These are phyloP conservation scores for Colletotrichum caudatum DNA, from an alignment of 2,329 filamentous ascomycete genomes.

Conservation along the genomic window DNA sequence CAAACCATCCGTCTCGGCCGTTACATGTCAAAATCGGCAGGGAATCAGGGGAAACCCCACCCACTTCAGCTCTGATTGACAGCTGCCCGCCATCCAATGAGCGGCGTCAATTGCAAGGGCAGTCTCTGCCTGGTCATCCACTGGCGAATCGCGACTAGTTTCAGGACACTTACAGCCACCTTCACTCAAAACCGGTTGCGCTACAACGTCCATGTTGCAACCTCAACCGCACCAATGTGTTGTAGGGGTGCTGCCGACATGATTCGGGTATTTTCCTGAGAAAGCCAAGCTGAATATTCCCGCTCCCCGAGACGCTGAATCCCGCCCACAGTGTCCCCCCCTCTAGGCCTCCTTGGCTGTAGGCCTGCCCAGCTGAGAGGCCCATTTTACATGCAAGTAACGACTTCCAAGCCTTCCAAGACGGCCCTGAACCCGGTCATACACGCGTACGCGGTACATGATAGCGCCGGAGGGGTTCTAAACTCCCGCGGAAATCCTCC, in stretches of 20 bases:
- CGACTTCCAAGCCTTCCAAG: slow-evolving; percentile 29
- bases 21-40: slow-evolving; percentile 2
- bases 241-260: slow-evolving; percentile 7
- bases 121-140: slow-evolving; percentile 16
- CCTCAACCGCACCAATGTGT: slow-evolving; percentile 22
- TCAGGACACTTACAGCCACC: slow-evolving; percentile 32
- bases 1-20: background rate
- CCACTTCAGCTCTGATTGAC: slow-evolving; percentile 15
- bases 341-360: slow-evolving; percentile 18
- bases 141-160: slow-evolving; percentile 33
- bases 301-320: slow-evolving; percentile 23
- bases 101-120: slow-evolving; percentile 29
- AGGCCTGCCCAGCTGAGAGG: slow-evolving; percentile 29
- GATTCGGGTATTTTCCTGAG: slow-evolving; percentile 11
- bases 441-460: slow-evolving; percentile 32
- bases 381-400: slow-evolving; percentile 39
- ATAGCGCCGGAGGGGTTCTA: slow-evolving; percentile 31
- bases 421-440: slow-evolving; percentile 29
- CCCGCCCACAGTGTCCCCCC: slow-evolving; percentile 15
- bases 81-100: slow-evolving; percentile 29
- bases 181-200: slow-evolving; percentile 23
- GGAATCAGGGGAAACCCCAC: background rate
- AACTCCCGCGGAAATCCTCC: slow-evolving; percentile 38
- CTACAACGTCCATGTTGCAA: slow-evolving; percentile 20
- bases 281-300: slow-evolving; percentile 34